Percentiles rank a stretch among this genome's conserved stretches.
phyloP scores from a whole-genome alignment of 805 yeast genomes.

The Sugiyamaella mastotermitis region DNA sequence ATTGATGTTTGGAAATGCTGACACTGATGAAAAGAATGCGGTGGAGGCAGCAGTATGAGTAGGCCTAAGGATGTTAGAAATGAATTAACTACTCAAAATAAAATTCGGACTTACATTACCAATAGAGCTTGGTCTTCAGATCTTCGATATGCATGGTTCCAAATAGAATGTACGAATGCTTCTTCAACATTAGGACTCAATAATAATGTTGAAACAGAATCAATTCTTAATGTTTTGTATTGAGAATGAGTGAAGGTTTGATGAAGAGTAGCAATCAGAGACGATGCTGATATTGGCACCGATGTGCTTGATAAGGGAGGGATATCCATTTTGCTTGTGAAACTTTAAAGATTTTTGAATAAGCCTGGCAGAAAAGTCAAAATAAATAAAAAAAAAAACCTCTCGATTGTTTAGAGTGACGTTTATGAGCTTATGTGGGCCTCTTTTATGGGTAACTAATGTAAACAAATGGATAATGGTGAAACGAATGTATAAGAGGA shows the following conservation, averaged over 20 bases:
- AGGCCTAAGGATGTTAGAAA: conserved; percentile 18
- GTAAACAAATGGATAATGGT: too few species aligned
- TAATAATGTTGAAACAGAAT: conserved; percentile 27
- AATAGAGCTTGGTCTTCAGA: conserved; percentile 36
- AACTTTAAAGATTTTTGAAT: too few species aligned
- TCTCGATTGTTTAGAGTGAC: too few species aligned
- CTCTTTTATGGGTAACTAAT: too few species aligned
- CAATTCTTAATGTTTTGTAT: conserved; percentile 24
- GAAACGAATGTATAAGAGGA: too few species aligned
- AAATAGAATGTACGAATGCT: conserved; percentile 27
- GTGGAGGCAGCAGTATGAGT: conserved; percentile 28
- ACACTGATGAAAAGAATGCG: conserved; percentile 26
- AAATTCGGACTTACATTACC: conserved; percentile 20
- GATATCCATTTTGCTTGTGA: conserved; percentile 23
- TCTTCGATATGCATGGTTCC: conserved; percentile 36
- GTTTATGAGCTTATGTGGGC: too few species aligned
- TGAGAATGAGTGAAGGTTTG: conserved; percentile 25
- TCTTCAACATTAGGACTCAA: conserved; percentile 30
- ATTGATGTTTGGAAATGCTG: conserved; percentile 31
- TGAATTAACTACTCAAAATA: background rate
- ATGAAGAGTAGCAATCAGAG: conserved; percentile 30
- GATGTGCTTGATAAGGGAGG: conserved; percentile 28
- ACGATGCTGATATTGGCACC: conserved; percentile 28
- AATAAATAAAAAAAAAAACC: too few species aligned
- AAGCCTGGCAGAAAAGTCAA: too few species aligned